Base-by-base conservation (phyloP, 2,329 filamentous ascomycete genomes). In the Tolypocladium pustulatum region DNA sequence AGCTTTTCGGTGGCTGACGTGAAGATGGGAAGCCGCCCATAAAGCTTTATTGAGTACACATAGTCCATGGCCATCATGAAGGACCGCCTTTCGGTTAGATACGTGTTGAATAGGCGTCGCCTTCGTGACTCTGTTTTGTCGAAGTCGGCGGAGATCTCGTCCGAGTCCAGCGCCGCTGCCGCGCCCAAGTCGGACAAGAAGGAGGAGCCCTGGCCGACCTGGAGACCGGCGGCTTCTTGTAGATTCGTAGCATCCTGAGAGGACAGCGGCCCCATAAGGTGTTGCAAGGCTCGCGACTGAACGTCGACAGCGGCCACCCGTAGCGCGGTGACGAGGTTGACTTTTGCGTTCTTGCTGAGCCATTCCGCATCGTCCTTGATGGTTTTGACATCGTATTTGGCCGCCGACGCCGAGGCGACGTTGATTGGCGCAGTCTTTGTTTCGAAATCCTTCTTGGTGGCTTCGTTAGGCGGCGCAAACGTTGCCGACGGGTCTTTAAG, bases 371-470 rank as follows among this genome's bases (percentile, higher is more conserved):
- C 92, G 54, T 84, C 83, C 75, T 96, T 96, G 70, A 97, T 84
- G 67, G 88, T 78, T 43, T 88, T 85, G 64, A 96, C 78, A 67
- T 92, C 84, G 69, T 88, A 90, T 59, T 83, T 82, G 46, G 83
- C 81, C 65, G 83, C 84, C 15, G 83, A 77, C 6, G 83, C 83
- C 22, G 88, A 85, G 1, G 90, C 84, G 55, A 91, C 84, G 70
- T 96, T 88, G 61, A 97, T 95, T 6, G 91, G 89, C 27, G 91
- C 89, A 0, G 90, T 96, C 72, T 87, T 91, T 25, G 89, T 89
- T 61, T 95, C 89, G 68, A 95, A 95, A 22, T 83, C 81, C 64
- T 82, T 79, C 72, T 86, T 89, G 36, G 88, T 82, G 66, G 84
- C 78, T 56, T 83, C 70, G 63, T 81, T 86, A 78, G 62, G 79